phyloP scores from a whole-genome alignment of 805 yeast genomes.

The Yarrowia bubula region DNA sequence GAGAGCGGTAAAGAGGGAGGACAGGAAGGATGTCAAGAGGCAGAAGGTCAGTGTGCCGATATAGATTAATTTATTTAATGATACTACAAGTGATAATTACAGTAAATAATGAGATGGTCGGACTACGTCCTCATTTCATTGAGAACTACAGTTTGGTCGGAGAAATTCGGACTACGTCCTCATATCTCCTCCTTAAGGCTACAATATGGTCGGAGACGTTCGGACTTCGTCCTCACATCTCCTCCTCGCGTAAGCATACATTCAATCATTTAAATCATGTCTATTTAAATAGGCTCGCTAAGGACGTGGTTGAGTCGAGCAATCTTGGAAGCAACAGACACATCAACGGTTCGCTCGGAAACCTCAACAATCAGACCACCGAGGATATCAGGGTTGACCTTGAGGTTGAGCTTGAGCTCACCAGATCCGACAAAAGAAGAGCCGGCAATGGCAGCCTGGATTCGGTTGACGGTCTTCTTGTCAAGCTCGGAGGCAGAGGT shows the following conservation, averaged over 20 bases:
- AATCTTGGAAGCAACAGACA: conserved; percentile 80
- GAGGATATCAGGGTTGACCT: conserved; percentile 82
- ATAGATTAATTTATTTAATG: too few species aligned
- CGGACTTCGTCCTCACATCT: background rate
- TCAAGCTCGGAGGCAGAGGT: conserved; percentile 85
- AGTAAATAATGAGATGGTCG: too few species aligned
- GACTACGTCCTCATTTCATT: too few species aligned
- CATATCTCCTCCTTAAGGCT: too few species aligned
- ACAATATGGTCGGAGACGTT: too few species aligned
- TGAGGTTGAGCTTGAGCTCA: conserved; percentile 78
- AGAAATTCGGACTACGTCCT: too few species aligned
- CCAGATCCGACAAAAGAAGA: conserved; percentile 82
- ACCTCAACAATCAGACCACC: conserved; percentile 97
- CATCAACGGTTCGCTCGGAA: conserved; percentile 95
- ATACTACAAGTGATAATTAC: too few species aligned
- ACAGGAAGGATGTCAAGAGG: too few species aligned
- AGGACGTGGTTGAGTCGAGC: conserved; percentile 85
- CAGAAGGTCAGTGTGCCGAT: too few species aligned
- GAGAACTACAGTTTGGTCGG: too few species aligned
- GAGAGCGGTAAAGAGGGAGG: background rate
- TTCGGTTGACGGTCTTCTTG: conserved; percentile 69
- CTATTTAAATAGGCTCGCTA: conserved; percentile 71
- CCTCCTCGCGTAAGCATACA: background rate
- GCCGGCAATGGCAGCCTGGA: conserved; percentile 72
- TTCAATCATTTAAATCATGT: conserved; percentile 26